A percentile compares a stretch with the other conserved stretches of the same genome.
These are phyloP conservation scores for Fusarium begoniae DNA, from an alignment of 2,329 filamentous ascomycete genomes.

Conservation along the genomic window DNA sequence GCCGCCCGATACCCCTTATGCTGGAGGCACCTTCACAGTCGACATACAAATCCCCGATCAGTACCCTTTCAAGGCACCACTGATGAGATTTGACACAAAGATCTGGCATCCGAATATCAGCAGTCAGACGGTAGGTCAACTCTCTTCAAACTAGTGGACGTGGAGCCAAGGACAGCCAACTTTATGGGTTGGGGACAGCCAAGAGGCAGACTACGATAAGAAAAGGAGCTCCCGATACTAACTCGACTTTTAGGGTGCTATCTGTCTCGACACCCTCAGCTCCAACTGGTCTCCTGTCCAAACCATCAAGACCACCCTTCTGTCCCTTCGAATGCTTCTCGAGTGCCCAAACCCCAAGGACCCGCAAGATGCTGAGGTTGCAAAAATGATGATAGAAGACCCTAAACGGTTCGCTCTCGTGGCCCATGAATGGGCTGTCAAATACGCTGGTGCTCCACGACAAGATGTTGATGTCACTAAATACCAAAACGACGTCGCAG, in stretches of 20 bases:
- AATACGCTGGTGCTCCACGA: slow-evolving; percentile 78
- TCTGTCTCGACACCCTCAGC: slow-evolving; percentile 93
- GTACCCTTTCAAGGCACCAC: slow-evolving; percentile 92
- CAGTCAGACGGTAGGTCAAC: slow-evolving; percentile 80
- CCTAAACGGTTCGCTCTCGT: slow-evolving; percentile 82
- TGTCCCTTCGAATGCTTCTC: slow-evolving; percentile 92
- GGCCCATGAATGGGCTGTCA: slow-evolving; percentile 90
- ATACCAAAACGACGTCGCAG: slow-evolving; percentile 62
- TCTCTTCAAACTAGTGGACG: background rate
- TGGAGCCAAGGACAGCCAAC: background rate
- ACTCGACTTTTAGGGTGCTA: slow-evolving; percentile 76
- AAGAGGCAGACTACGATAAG: background rate
- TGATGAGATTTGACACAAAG: slow-evolving; percentile 91
- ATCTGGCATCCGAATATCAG: slow-evolving; percentile 98
- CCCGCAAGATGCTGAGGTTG: slow-evolving; percentile 95
- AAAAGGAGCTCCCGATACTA: slow-evolving; percentile 1
- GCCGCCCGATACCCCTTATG: slow-evolving; percentile 92
- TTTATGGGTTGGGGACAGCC: background rate
- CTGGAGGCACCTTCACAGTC: slow-evolving; percentile 82
- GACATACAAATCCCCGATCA: slow-evolving; percentile 88
- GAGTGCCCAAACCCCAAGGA: slow-evolving; percentile 95
- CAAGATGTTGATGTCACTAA: slow-evolving; percentile 50
- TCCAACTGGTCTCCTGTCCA: slow-evolving; percentile 94
- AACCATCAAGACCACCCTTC: slow-evolving; percentile 93
- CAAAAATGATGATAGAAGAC: slow-evolving; percentile 83